Evolutionary conservation across 2,329 filamentous ascomycete species (phyloP), one percentile per base, ranked within the genome.

Genomic region (Thielaviopsis populi): DNA sequence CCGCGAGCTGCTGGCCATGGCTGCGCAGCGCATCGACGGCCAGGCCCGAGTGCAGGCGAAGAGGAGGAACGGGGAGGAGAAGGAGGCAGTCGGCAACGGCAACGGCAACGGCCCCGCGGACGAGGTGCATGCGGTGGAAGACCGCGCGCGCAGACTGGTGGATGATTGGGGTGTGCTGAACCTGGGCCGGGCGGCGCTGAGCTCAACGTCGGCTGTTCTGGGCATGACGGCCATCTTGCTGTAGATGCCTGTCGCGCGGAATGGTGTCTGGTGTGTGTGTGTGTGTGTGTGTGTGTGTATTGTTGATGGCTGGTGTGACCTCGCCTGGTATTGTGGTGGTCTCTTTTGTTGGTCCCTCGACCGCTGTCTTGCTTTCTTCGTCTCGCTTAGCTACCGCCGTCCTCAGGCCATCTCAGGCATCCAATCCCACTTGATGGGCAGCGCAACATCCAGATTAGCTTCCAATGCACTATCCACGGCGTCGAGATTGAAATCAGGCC

Each of bases 381-480:
- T 40, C 41, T 37, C 17, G 17, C 27, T 59, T 72, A 7, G 5
- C 8, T 4, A 1, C 33, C 1, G 33, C 33, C 33, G 33, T 37
- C 1, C 70, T 70, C 15, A 71, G 70, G 65, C 73, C 75, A 30
- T 76, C 73, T 0, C 71, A 73, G 64, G 64, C 61, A 66, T 66
- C 75, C 75, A 77, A 13, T 77, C 75, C 79, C 79, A 82, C 50
- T 80, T 80, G 0, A 79, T 76, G 0, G 79, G 80, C 13, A 79
- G 71, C 0, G 77, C 78, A 61, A 82, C 79, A 58, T 82, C 80
- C 2, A 83, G 71, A 62, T 81, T 81, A 0, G 79, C 78, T 64
- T 81, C 79, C 0, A 82, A 70, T 0, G 77, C 79, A 19, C 80
- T 79, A 67, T 83, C 80, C 27, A 82, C 77, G 0, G 79, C 79